phyloP scores from a whole-genome alignment of 345 rosid genomes.

The Tarenaya hassleriana region DNA sequence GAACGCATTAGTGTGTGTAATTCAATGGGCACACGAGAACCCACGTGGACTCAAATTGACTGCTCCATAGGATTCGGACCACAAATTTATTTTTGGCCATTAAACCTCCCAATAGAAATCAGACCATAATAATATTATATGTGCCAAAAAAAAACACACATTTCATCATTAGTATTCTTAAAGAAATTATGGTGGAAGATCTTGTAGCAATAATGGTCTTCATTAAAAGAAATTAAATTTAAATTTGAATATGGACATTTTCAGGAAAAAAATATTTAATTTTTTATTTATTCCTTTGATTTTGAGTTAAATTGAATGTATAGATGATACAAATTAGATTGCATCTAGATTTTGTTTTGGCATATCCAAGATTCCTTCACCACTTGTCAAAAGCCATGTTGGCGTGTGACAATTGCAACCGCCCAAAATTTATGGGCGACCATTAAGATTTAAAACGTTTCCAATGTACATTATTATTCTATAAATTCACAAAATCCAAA shows the following conservation, averaged over 20 bases:
- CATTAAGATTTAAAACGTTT: no score
- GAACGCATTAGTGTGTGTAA: no score
- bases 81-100: not conserved
- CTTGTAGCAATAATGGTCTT: no score
- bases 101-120: not conserved
- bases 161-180: no score
- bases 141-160: no score
- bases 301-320: no score
- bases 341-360: not conserved
- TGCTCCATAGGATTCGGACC: not conserved
- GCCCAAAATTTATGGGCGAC: constrained; percentile 10
- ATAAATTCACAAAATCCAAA: not conserved
- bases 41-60: not conserved
- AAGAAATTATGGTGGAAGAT: no score
- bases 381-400: constrained; percentile 4
- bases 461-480: not conserved
- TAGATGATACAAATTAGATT: not conserved
- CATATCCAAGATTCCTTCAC: constrained; percentile 1
- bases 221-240: no score
- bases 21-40: not conserved
- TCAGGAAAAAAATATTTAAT: no score
- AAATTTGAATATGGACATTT: no score
- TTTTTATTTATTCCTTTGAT: no score
- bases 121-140: no score
- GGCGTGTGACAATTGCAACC: not conserved